phyloP scores from a whole-genome alignment of 352 stramenopile genomes.

The Phytophthora fragariae region DNA sequence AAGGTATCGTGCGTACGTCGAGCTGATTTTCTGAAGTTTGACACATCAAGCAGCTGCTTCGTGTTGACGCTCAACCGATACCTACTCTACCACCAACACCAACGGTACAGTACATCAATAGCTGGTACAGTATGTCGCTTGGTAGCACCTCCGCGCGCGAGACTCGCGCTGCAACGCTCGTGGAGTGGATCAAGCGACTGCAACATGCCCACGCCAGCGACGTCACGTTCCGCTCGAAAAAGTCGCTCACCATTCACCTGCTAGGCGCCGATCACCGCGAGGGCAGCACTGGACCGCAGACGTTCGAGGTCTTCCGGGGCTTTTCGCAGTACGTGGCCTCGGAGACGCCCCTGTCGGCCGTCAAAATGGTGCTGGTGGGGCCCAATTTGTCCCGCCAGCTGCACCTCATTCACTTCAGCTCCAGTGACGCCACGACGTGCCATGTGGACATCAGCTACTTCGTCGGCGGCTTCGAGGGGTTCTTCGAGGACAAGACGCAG shows the following conservation, averaged over 20 bases:
- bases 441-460: constrained; percentile 73
- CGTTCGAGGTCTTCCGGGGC: constrained; percentile 58
- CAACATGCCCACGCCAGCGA: constrained; percentile 22
- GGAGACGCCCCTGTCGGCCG: constrained; percentile 39
- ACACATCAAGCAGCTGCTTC: not conserved
- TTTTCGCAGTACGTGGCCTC: constrained; percentile 55
- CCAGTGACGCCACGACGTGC: constrained; percentile 23
- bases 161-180: constrained; percentile 46
- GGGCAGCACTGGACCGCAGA: constrained; percentile 66
- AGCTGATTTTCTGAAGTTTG: constrained; percentile 26
- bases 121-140: not conserved
- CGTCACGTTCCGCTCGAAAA: constrained; percentile 4
- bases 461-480: constrained; percentile 72
- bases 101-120: not conserved
- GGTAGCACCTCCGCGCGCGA: constrained; percentile 23
- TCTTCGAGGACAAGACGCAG: constrained; percentile 48
- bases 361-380: constrained; percentile 75
- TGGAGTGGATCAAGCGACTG: constrained; percentile 40
- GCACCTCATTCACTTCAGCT: constrained; percentile 39
- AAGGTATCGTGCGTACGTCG: constrained; percentile 14
- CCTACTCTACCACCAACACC: not conserved
- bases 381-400: constrained; percentile 74
- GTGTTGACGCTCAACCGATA: not conserved
- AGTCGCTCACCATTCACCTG: constrained; percentile 66
- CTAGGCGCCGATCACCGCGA: constrained; percentile 83